Conservation (phyloP, 306 rosid species). For the Cyamopsis tetragonoloba region DNA sequence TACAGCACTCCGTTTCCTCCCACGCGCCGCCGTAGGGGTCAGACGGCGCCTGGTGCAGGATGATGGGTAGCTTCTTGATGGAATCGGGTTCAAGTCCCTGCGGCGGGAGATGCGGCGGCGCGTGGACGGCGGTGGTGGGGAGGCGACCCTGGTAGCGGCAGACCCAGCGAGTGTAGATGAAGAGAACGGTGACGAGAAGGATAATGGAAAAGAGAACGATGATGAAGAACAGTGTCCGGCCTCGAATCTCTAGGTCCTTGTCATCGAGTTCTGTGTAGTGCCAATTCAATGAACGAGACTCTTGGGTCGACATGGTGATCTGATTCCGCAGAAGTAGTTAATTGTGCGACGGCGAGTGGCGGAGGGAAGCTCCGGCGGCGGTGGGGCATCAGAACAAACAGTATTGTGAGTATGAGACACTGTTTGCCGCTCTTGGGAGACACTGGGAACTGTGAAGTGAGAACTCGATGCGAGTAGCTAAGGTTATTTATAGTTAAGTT, state of each 20-base stretch:
- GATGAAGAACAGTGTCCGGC: constrained; percentile 63
- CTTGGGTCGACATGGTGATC: constrained; percentile 30
- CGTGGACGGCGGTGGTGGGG: constrained; percentile 10
- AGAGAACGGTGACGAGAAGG: constrained; percentile 47
- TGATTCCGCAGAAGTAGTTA: neutral
- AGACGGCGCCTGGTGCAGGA: constrained; percentile 35
- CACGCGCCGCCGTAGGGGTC: constrained; percentile 19
- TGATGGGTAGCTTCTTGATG: constrained; percentile 51
- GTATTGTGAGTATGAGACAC: neutral
- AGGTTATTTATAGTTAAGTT: constrained; percentile 29
- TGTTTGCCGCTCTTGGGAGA: neutral
- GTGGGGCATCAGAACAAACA: constrained; percentile 23
- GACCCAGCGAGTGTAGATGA: constrained; percentile 76
- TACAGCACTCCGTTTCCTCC: constrained; percentile 63
- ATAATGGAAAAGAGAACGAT: constrained; percentile 53
- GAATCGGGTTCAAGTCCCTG: constrained; percentile 49
- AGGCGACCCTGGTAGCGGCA: constrained; percentile 46
- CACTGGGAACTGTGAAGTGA: neutral
- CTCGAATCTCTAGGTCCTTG: constrained; percentile 51
- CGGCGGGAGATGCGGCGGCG: constrained; percentile 19
- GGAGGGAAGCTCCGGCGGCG: neutral
- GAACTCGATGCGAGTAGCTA: neutral
- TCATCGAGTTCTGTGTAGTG: constrained; percentile 68
- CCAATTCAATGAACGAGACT: constrained; percentile 41
- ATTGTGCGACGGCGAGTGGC: neutral